Percentiles rank a stretch among this genome's conserved stretches.
Conservation (phyloP, 2,329 filamentous ascomycete species). For the Cordyceps pruinosa region DNA sequence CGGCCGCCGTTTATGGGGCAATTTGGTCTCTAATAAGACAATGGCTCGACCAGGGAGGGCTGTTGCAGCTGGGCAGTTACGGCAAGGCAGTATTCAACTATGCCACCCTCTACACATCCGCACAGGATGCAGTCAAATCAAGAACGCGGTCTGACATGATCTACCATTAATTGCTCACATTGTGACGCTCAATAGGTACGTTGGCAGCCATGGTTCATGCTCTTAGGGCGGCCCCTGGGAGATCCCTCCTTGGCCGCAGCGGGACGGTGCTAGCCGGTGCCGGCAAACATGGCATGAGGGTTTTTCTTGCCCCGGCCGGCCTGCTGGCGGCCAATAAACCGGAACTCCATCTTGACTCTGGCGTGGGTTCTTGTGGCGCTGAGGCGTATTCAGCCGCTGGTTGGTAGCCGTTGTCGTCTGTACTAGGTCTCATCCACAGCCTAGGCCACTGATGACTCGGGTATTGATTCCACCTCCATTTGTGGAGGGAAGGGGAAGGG, state of each 20-base stretch:
- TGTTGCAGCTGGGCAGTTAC: neutral
- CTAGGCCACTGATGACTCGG: slow-evolving; percentile 11
- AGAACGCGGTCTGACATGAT: too few species aligned
- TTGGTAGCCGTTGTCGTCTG: neutral
- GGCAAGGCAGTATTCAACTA: too few species aligned
- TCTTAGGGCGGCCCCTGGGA: neutral
- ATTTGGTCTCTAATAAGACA: neutral
- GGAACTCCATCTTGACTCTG: neutral
- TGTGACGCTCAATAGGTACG: too few species aligned
- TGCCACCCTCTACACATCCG: too few species aligned
- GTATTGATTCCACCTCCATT: slow-evolving; percentile 6
- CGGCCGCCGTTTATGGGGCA: slow-evolving; percentile 7
- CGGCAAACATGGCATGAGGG: slow-evolving; percentile 8
- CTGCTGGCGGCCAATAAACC: neutral
- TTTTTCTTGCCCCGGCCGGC: too few species aligned
- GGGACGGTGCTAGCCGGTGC: neutral
- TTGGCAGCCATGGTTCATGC: too few species aligned
- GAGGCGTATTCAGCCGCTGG: neutral
- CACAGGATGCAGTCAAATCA: too few species aligned
- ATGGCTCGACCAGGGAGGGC: neutral
- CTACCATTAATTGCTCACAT: too few species aligned
- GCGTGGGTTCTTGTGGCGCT: slow-evolving; percentile 8
- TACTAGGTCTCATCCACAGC: slow-evolving; percentile 5
- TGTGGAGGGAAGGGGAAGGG: slow-evolving; percentile 4
- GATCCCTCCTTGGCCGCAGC: slow-evolving; percentile 2